Conservation (phyloP, 148 eudicot genomes). For the Vaccinium macrocarpon region DNA sequence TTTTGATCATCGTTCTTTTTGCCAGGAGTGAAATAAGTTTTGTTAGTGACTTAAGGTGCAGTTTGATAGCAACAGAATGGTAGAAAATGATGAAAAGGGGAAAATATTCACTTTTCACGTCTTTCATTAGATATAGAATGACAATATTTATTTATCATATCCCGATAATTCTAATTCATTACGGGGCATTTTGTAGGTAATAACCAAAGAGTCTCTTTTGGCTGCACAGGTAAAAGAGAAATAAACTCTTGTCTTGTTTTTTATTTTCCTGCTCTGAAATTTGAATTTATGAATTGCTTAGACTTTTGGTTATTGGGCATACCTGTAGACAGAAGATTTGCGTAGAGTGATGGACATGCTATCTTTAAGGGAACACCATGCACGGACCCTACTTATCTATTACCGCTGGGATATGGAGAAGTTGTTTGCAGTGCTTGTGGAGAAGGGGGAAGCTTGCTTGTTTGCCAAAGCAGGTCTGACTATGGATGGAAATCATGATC, state of each 20-base stretch:
- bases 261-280: background rate
- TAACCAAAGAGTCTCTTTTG: slow-evolving; percentile 58
- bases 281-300: background rate
- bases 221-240: slow-evolving; percentile 53
- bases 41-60: background rate
- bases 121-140: background rate
- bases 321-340: slow-evolving; percentile 57
- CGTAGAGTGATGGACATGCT: slow-evolving; percentile 64
- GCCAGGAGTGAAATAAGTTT: background rate
- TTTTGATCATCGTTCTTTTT: background rate
- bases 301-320: background rate
- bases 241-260: background rate
- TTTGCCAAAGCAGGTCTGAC: slow-evolving; percentile 61
- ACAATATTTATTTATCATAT: background rate
- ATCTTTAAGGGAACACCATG: slow-evolving; percentile 58
- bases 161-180: background rate
- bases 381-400: slow-evolving; percentile 65
- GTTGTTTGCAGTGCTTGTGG: slow-evolving; percentile 48
- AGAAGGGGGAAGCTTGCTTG: slow-evolving; percentile 47
- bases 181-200: slow-evolving; percentile 42
- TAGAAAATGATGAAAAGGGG: background rate
- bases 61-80: background rate
- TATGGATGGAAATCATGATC: slow-evolving; percentile 23
- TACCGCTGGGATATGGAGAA: slow-evolving; percentile 67
- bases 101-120: background rate